Evolutionary conservation across 2,329 filamentous ascomycete species (phyloP).

Genomic region (Alternaria ventricosa): DNA sequence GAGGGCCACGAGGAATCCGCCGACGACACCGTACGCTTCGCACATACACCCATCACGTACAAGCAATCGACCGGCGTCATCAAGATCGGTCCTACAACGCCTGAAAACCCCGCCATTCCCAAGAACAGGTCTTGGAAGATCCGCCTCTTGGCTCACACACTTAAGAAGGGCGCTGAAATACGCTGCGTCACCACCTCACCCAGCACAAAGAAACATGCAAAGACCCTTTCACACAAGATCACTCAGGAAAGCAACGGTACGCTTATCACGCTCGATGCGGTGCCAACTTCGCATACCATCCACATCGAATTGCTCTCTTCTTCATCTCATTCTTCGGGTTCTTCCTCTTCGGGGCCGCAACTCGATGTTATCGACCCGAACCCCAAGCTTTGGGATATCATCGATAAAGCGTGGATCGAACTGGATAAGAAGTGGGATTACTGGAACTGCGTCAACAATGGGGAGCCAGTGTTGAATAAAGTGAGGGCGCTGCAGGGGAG

Average conservation of each 20-base stretch:
- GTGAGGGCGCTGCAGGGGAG: slow-evolving; percentile 39
- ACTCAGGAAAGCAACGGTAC: slow-evolving; percentile 33
- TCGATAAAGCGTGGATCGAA: slow-evolving; percentile 37
- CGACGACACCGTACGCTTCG: slow-evolving; percentile 39
- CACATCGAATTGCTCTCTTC: slow-evolving; percentile 35
- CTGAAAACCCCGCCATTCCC: slow-evolving; percentile 34
- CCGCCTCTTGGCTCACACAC: slow-evolving; percentile 40
- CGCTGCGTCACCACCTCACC: slow-evolving; percentile 33
- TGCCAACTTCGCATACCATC: slow-evolving; percentile 30
- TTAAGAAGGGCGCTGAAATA: slow-evolving; percentile 18
- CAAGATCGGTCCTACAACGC: slow-evolving; percentile 43
- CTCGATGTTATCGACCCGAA: slow-evolving; percentile 44
- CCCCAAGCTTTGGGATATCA: slow-evolving; percentile 35
- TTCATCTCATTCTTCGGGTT: slow-evolving; percentile 34
- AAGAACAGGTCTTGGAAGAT: slow-evolving; percentile 41
- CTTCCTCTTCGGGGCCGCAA: slow-evolving; percentile 25
- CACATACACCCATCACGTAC: slow-evolving; percentile 46
- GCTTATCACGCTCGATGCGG: slow-evolving; percentile 27
- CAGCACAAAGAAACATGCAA: slow-evolving; percentile 33
- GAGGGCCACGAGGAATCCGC: slow-evolving; percentile 26
- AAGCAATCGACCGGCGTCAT: slow-evolving; percentile 46
- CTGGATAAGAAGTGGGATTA: slow-evolving; percentile 44
- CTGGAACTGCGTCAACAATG: slow-evolving; percentile 38
- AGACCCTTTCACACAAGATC: slow-evolving; percentile 24
- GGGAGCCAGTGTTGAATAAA: slow-evolving; percentile 37